Evolutionary conservation across 352 stramenopile genomes (phyloP).

Genomic region (Pythium periplocum): DNA sequence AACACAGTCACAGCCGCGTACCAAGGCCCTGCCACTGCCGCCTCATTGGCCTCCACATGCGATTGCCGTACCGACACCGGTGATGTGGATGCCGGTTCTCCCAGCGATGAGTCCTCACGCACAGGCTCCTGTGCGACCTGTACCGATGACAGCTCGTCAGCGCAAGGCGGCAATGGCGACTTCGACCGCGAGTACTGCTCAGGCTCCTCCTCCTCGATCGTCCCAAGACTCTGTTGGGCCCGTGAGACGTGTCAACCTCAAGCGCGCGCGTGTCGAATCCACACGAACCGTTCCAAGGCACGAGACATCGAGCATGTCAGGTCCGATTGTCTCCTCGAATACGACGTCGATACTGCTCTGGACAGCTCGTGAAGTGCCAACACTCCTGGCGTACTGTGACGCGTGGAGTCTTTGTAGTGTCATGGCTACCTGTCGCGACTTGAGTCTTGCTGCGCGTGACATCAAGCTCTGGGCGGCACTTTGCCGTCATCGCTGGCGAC

Average conservation of each 20-base stretch:
- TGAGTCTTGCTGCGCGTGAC: conserved; percentile 12
- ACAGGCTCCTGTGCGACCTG: neutral
- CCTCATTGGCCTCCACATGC: neutral
- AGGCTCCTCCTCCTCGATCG: too few relatives aligned
- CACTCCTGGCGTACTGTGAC: conserved; percentile 40
- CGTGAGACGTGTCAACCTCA: conserved; percentile 3
- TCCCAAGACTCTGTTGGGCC: neutral
- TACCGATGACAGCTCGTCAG: too few relatives aligned
- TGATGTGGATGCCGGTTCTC: conserved; percentile 17
- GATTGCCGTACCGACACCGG: neutral
- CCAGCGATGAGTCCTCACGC: neutral
- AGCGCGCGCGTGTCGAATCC: neutral
- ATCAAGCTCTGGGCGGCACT: conserved; percentile 34
- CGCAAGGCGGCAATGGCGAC: too few relatives aligned
- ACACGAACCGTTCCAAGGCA: too few relatives aligned
- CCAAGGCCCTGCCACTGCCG: conserved; percentile 1
- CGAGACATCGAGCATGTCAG: too few relatives aligned
- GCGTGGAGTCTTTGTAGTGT: conserved; percentile 39
- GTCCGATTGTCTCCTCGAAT: too few relatives aligned
- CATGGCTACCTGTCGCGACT: conserved; percentile 27
- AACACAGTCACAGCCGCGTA: neutral
- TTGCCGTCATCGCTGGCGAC: conserved; percentile 22
- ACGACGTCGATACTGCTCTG: conserved; percentile 23
- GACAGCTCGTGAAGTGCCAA: conserved; percentile 33
- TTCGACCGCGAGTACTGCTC: too few relatives aligned